Evolutionary conservation across 2,329 filamentous ascomycete genomes (phyloP), one percentile per base, ranked within the genome.

Genomic region (Stylonectria norvegica): DNA sequence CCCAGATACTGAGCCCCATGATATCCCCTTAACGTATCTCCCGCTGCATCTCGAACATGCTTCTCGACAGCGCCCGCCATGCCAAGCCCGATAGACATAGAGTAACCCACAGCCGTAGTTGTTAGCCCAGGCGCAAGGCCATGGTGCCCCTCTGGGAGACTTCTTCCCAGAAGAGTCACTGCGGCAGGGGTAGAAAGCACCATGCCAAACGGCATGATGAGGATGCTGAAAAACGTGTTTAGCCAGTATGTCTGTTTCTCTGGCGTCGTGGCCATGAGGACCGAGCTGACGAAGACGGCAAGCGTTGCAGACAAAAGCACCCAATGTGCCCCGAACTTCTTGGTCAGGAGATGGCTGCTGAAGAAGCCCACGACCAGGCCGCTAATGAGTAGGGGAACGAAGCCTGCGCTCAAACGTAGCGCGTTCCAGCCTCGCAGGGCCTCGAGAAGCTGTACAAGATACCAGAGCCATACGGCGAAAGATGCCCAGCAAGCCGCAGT

Each of bases 391-490:
- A 58, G 19, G 3, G 55, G 55, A 2, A 57, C 43, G 25, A 58
- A 46, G 2, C 43, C 52, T 18, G 52, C 53, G 16, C 52, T 53
- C 9, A 47, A 27, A 4, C 42, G 42, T 3, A 58, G 39, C 11
- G 51, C 34, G 5, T 23, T 42, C 55, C 55, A 58, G 17, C 38
- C 50, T 34, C 55, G 47, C 10, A 58, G 5, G 9, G 46, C 45
- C 32, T 54, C 49, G 4, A 57, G 32, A n/a, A 57, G 48, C 20
- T 51, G 55, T 16, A 47, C 37, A 16, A 53, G 47, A 36, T 58
- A 55, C 55, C 55, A 58, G 12, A 48, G 33, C 55, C 55, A 58
- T 4, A 58, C 36, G 3, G 45, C 52, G 36, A 58, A 58, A 5
- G 48, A 46, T 11, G 45, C 53, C 41, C 45, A 58, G 23, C 39